These are phyloP conservation scores for Chrysanthemum makinoi DNA, from an alignment of 129 eudicot genomes.

Conservation along the genomic window DNA sequence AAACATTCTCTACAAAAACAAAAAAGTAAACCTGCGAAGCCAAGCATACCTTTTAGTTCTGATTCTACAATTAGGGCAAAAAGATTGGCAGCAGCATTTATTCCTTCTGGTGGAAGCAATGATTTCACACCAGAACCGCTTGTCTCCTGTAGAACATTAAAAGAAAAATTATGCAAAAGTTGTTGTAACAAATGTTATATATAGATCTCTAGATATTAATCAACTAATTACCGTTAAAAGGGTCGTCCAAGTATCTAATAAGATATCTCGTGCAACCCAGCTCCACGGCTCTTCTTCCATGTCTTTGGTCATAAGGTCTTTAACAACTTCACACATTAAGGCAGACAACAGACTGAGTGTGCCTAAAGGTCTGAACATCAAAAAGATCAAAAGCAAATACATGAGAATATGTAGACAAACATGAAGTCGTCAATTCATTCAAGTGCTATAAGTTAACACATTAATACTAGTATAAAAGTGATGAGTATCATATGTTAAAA, in stretches of 20 bases:
- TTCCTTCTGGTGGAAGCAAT: conserved; percentile 77
- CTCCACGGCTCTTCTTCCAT: conserved; percentile 96
- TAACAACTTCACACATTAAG: conserved; percentile 83
- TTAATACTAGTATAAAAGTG: background rate
- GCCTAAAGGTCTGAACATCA: conserved; percentile 83
- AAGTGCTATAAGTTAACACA: conserved; percentile 1
- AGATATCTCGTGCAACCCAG: conserved; percentile 97
- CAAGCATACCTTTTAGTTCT: conserved; percentile 70
- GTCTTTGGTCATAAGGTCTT: conserved; percentile 62
- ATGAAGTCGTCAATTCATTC: conserved; percentile 4
- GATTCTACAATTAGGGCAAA: conserved; percentile 83
- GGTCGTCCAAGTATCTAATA: conserved; percentile 91
- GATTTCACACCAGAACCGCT: conserved; percentile 43
- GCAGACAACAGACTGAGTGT: conserved; percentile 77
- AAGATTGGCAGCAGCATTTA: conserved; percentile 74
- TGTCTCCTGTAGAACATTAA: conserved; percentile 46
- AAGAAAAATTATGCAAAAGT: conserved; percentile 10
- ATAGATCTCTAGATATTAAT: conserved; percentile 1
- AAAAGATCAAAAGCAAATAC: conserved; percentile 19
- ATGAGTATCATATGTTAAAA: background rate
- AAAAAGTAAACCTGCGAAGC: conserved; percentile 5
- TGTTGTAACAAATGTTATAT: conserved; percentile 9
- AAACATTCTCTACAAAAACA: conserved; percentile 4
- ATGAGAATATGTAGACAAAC: conserved; percentile 2
- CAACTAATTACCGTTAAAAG: conserved; percentile 61